These are phyloP conservation scores for Eimeria acervulina DNA, from an alignment of 169 alveolate genomes.

Conservation along the genomic window DNA sequence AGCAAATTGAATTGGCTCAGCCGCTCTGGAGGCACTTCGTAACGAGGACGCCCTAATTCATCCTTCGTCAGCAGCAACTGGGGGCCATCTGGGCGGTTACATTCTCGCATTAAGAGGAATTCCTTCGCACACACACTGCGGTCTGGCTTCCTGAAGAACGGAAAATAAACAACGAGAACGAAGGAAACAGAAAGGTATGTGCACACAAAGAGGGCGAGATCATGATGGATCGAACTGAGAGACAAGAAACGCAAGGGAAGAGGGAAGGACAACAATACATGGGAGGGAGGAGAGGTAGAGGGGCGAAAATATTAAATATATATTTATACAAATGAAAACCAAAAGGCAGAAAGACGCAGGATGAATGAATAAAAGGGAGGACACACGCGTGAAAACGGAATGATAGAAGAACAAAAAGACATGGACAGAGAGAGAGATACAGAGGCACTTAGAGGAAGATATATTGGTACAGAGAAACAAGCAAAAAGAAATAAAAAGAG, in stretches of 20 bases:
- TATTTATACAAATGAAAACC: not conserved
- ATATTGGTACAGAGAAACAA: too few species aligned
- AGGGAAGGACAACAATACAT: not conserved
- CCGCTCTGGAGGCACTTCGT: conserved; percentile 48
- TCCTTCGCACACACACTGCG: conserved; percentile 60
- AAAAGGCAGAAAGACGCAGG: not conserved
- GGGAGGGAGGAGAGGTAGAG: not conserved
- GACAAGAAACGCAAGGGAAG: not conserved
- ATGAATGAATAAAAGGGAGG: too few species aligned
- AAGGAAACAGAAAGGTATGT: not conserved
- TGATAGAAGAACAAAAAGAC: too few species aligned
- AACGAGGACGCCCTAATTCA: not conserved
- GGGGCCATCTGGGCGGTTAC: conserved; percentile 76
- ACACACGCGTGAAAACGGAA: too few species aligned
- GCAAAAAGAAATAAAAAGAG: too few species aligned
- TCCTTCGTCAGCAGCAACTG: conserved; percentile 5
- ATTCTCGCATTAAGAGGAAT: conserved; percentile 75
- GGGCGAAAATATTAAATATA: not conserved
- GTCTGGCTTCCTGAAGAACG: conserved; percentile 56
- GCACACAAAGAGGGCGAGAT: not conserved
- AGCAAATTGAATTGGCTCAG: not conserved
- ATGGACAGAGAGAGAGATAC: too few species aligned
- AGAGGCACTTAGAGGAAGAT: too few species aligned
- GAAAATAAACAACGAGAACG: not conserved
- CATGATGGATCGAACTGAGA: not conserved